Evolutionary conservation across 768 basidiomycete species (phyloP).

Genomic region (Chiua virens): DNA sequence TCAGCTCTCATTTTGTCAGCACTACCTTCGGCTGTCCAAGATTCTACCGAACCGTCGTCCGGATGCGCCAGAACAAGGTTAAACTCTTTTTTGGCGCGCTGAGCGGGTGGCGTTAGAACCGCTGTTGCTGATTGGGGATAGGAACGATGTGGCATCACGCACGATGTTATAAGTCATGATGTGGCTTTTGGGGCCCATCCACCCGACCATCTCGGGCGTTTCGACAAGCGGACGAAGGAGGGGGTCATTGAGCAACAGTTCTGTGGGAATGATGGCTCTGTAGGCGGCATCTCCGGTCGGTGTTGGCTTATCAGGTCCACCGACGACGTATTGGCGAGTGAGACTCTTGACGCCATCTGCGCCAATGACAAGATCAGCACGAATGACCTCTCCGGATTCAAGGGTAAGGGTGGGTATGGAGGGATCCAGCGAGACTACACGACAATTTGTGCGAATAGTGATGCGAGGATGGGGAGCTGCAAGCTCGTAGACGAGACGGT

Average conservation of each 20-base stretch:
- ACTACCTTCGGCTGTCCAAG: slow-evolving; percentile 44
- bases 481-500: slow-evolving; percentile 37
- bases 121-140: too few relatives aligned
- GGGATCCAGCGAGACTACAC: slow-evolving; percentile 38
- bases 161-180: slow-evolving; percentile 48
- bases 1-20: slow-evolving; percentile 47
- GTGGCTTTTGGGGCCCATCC: slow-evolving; percentile 57
- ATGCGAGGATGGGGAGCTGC: slow-evolving; percentile 35
- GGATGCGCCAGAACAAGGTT: slow-evolving; percentile 48
- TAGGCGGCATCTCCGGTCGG: slow-evolving; percentile 67
- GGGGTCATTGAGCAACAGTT: slow-evolving; percentile 46
- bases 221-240: slow-evolving; percentile 53
- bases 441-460: slow-evolving; percentile 36
- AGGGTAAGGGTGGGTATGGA: slow-evolving; percentile 37
- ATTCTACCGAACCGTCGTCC: slow-evolving; percentile 40
- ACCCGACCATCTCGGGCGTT: slow-evolving; percentile 50
- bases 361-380: slow-evolving; percentile 46
- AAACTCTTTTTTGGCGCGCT: slow-evolving; percentile 40
- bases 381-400: slow-evolving; percentile 42
- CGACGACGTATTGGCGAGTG: slow-evolving; percentile 49
- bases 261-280: slow-evolving; percentile 51
- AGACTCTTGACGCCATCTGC: slow-evolving; percentile 56
- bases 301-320: slow-evolving; percentile 43
- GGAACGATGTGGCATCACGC: slow-evolving; percentile 10
- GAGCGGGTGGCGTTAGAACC: not conserved